Evolutionary conservation across 179 eudicot genomes (phyloP), one percentile per base, ranked within the genome.

Genomic region (Heliamphora pulchella): DNA sequence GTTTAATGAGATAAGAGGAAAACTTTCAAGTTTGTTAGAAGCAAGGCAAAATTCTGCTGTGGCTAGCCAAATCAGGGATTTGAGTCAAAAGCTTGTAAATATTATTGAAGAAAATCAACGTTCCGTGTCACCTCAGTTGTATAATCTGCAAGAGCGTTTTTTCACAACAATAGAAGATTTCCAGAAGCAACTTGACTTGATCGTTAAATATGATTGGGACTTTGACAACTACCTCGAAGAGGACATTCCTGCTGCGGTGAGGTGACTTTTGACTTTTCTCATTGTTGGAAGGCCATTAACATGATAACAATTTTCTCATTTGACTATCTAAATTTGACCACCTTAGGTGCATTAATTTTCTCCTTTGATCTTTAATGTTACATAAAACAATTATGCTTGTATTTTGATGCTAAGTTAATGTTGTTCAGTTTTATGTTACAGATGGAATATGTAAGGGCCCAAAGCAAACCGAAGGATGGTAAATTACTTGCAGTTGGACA

Each of bases 201-300:
- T 96, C 68, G 89, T 96, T 83, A 88, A 89, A 84, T 94, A 92
- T 89, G 94, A 94, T 84, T 96, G 99, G 99, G 99, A 96, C 86
- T 92, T 96, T 78, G 98, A 94, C 83, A 88, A 90, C 83, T 92
- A 92, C 76, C 85, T 96, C 88, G 99, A 96, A 82, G 98, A 96
- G 82, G 98, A 96, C 80, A 84, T 96, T 78, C 99, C 99, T 84
- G 92, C 88, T 86, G 99, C 88, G 98, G 99, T 96, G 92, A 94
- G 99, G 93, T 90, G 94, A 91, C 97, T 80, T 88, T 82, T 83
- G 8, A 51, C 5, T 31, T 31, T 31, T 31, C 84, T 82, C 88
- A 80, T 76, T 86, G 67, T 20, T 53, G 78, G 75, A 64, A 77
- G 81, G 80, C 81, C 66, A 64, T 59, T 22, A 64, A 0, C 68